Evolutionary conservation across 306 rosid genomes (phyloP), one percentile per base, ranked within the genome.

Genomic region (Prunus padus): DNA sequence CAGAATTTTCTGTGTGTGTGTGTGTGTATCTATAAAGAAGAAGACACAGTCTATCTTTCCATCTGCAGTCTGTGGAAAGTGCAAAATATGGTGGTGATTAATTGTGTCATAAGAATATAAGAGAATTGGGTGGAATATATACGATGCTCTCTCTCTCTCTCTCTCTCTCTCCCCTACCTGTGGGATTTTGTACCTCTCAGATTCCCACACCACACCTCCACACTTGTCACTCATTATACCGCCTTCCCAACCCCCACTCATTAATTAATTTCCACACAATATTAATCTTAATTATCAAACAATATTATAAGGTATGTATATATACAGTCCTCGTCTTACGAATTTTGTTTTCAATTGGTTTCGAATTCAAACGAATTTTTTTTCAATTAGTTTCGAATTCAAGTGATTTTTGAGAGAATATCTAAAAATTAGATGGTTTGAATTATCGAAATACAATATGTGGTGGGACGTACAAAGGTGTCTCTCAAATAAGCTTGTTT

Each of bases 401-500:
- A 33, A 33, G 40, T 33, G 8, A 33, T 33, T 33, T 33, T 33
- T 5, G 0, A 33, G 8, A 33, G 40, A 33, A 33, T 33, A 33
- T 33, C 1, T 5, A 33, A 5, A 33, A 33, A 1, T 33, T 33
- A 33, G 8, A 33, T 5, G 0, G 6, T 33, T 33, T 33, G 7
- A 0, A 33, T 33, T 33, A 33, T 33, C 7, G 1, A 33, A 33
- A 33, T 33, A 33, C 0, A 33, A 6, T 33, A 0, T 1, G 0
- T 33, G 1, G 6, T 5, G 6, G 1, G 0, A 0, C 0, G 40
- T 33, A 33, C 8, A 33, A 33, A 5, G 0, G 6, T 33, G 8
- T 33, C 40, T 33, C 7, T 33, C 40, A 33, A 33, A 33, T 33
- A 33, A 31, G 1, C 0, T 31, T 31, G 7, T 31, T 5, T 31